Base-by-base conservation (phyloP, 805 yeast genomes). In the Candida nanaspora region DNA sequence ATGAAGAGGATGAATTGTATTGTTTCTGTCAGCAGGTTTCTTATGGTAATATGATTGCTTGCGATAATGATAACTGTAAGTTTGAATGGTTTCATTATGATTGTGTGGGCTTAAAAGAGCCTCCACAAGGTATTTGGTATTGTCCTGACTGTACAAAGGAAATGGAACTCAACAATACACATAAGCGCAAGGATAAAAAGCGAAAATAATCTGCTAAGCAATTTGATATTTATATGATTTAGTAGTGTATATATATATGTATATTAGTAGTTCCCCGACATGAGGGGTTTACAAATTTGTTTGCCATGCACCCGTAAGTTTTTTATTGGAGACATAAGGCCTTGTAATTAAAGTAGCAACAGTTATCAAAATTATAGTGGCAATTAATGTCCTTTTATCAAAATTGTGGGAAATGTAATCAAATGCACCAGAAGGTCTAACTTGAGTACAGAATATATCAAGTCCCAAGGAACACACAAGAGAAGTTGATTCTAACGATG, bases 111-210 rank as follows among this genome's bases (percentile, higher is more conserved):
- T 71, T 93, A 47, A 86, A 82, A 27, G 89, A 86, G 44, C 96
- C 96, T 9, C 98, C 98, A 4, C 78, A 80, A 53, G 98, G 96
- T 14, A 82, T 84, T 37, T 93, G 98, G 98, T 91, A 80, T 59
- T 93, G 98, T 67, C 91, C 97, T 0, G 91, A 85, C 46, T 89
- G 98, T 69, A 61, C 65, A 16, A 63, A 59, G 40, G 55, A 56
- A 31, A 43, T 56, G 51, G 55, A 51, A 34, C 41, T 51, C 21
- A 54, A 45, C 9, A 45, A 46, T 14, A 46, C 39, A 21, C 54
- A 51, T 41, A 55, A 51, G 41, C 46, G 47, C 42, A 50, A 49
- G 35, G 59, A 58, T 6, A 46, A 55, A 18, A 52, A 49, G 46
- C 46, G 53, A 42, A 49, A 46, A 22, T 48, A 40, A 37, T n/a